Evolutionary conservation across 306 rosid genomes (phyloP).

Genomic region (Cucurbita pepo): DNA sequence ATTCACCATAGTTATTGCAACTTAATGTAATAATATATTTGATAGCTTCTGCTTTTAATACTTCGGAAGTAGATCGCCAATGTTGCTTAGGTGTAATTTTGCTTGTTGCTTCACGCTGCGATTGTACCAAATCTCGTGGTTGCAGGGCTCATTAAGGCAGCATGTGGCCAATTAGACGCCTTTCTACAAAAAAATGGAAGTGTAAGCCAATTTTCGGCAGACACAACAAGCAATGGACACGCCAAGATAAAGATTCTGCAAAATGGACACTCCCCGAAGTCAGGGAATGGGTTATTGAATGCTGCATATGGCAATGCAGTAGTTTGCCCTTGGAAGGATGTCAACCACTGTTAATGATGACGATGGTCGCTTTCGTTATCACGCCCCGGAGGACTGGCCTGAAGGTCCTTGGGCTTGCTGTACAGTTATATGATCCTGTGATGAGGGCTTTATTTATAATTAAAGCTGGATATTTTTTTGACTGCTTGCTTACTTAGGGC

Average conservation of each 20-base stretch:
- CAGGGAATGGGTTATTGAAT: background rate
- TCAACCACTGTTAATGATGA: background rate
- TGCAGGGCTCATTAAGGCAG: slow-evolving; percentile 4
- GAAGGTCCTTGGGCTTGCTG: background rate
- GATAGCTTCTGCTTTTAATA: background rate
- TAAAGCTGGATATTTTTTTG: background rate
- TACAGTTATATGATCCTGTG: background rate
- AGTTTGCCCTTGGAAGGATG: background rate
- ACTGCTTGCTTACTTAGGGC: too few species aligned
- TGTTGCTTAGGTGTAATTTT: background rate
- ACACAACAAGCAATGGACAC: background rate
- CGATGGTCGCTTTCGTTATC: background rate
- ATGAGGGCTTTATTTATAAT: background rate
- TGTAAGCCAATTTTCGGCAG: background rate
- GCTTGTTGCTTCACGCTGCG: background rate
- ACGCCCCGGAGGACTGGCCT: background rate
- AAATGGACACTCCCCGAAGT: background rate
- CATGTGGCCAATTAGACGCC: background rate
- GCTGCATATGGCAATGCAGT: background rate
- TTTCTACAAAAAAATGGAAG: background rate
- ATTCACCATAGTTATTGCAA: background rate
- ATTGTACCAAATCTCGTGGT: background rate
- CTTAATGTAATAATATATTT: background rate
- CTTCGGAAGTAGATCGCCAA: background rate
- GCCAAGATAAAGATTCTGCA: background rate